Evolutionary conservation across 164 flowering plant genomes (phyloP).

Genomic region (Aristolochia fimbriata): DNA sequence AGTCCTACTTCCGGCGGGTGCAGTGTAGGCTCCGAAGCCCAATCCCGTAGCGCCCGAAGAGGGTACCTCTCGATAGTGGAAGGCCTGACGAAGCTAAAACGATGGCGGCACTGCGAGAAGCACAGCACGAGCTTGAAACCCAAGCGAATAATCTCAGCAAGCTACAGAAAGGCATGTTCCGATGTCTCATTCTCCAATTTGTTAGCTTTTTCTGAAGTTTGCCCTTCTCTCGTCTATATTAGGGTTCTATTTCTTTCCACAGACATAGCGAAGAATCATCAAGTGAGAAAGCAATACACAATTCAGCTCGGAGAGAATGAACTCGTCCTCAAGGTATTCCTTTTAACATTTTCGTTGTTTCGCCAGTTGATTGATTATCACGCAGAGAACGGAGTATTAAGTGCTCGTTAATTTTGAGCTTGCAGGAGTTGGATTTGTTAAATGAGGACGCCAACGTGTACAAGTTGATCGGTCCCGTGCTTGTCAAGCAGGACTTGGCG

Average conservation of each 20-base stretch:
- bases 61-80: no score
- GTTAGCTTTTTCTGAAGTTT: not conserved
- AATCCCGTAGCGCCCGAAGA: no score
- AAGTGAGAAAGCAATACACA: constrained; percentile 93
- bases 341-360: not conserved
- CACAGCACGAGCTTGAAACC: constrained; percentile 70
- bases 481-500: constrained; percentile 95
- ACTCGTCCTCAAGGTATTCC: constrained; percentile 68
- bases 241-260: constrained; percentile 4
- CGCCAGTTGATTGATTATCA: not conserved
- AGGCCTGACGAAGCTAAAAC: not conserved
- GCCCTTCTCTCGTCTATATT: no score
- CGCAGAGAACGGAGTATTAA: not conserved
- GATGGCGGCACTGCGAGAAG: constrained; percentile 39
- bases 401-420: constrained; percentile 2
- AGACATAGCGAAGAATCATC: constrained; percentile 89
- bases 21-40: no score
- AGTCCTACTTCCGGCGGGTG: no score
- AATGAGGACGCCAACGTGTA: constrained; percentile 80
- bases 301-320: constrained; percentile 97
- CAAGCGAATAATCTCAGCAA: constrained; percentile 84
- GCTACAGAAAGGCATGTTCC: constrained; percentile 62
- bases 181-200: not conserved
- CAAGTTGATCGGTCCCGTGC: constrained; percentile 94
- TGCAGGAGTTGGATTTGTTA: constrained; percentile 83